Evolutionary conservation across 345 rosid genomes (phyloP).

Genomic region (Salix suchowensis): DNA sequence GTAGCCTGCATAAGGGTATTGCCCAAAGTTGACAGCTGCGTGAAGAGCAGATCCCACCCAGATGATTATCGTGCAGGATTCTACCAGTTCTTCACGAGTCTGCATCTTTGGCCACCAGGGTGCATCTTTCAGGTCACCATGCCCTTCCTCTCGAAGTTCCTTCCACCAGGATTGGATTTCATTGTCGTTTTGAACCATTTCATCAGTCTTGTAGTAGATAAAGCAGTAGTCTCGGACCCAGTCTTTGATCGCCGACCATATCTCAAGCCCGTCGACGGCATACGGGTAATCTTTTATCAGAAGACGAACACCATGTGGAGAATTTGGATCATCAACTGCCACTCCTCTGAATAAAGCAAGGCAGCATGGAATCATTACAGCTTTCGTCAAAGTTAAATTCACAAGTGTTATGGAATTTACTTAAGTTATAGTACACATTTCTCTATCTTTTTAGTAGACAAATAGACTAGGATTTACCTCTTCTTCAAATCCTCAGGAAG

Average conservation of each 20-base stretch:
- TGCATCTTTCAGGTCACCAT: slow-evolving; percentile 36
- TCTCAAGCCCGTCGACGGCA: slow-evolving; percentile 49
- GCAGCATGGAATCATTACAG: not conserved
- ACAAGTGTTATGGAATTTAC: no score
- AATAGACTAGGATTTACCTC: slow-evolving; percentile 22
- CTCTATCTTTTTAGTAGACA: not conserved
- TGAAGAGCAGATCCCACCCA: slow-evolving; percentile 49
- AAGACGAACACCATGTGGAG: slow-evolving; percentile 30
- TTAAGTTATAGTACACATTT: not conserved
- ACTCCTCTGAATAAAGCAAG: slow-evolving; percentile 30
- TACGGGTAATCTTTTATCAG: slow-evolving; percentile 37
- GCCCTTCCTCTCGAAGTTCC: slow-evolving; percentile 36
- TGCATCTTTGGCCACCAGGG: slow-evolving; percentile 49
- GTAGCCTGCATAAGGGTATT: slow-evolving; percentile 43
- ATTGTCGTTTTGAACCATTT: slow-evolving; percentile 20
- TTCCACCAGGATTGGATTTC: slow-evolving; percentile 50
- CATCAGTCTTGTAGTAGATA: slow-evolving; percentile 34
- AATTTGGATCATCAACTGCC: slow-evolving; percentile 31
- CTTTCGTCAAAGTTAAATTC: no score
- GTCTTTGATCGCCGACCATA: slow-evolving; percentile 41
- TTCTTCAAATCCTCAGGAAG: slow-evolving; percentile 42
- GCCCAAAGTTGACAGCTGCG: slow-evolving; percentile 45
- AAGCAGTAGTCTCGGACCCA: slow-evolving; percentile 42
- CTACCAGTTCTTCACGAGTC: slow-evolving; percentile 26
- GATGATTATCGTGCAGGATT: slow-evolving; percentile 35